These are phyloP conservation scores for Penicillium sp. DNA, from an alignment of 2,329 filamentous ascomycete species.

Conservation along the genomic window DNA sequence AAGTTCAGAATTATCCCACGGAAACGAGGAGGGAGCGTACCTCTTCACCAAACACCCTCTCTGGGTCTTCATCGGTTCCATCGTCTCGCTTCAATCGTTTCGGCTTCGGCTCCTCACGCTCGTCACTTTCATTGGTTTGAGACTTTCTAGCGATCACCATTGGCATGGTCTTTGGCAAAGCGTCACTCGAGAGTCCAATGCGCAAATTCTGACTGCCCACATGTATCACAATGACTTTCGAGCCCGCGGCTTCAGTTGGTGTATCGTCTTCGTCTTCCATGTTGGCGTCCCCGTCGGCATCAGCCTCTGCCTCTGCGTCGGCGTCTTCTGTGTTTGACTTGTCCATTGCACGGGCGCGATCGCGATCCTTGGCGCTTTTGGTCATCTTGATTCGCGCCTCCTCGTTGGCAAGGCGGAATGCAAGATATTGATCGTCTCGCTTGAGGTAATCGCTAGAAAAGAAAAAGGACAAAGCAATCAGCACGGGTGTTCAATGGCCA, in stretches of 20 bases:
- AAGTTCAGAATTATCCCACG: background rate
- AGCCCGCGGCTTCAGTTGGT: constrained; percentile 62
- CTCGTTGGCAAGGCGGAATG: constrained; percentile 80
- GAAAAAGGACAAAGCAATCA: constrained; percentile 7
- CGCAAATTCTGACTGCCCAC: constrained; percentile 91
- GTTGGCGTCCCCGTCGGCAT: constrained; percentile 48
- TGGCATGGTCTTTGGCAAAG: constrained; percentile 85
- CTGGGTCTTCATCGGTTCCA: constrained; percentile 47
- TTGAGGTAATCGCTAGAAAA: constrained; percentile 82
- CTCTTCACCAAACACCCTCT: constrained; percentile 85
- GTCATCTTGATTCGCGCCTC: constrained; percentile 77
- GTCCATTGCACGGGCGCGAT: constrained; percentile 73
- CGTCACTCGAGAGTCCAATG: constrained; percentile 92
- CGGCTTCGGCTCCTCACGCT: constrained; percentile 70
- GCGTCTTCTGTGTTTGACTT: constrained; percentile 53
- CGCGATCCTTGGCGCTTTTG: constrained; percentile 78
- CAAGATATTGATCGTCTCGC: constrained; percentile 91
- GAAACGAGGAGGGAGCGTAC: constrained; percentile 40
- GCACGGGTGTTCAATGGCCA: constrained; percentile 1
- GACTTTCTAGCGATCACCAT: constrained; percentile 84
- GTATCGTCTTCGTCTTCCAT: constrained; percentile 52
- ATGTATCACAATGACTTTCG: constrained; percentile 91
- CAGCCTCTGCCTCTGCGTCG: constrained; percentile 35
- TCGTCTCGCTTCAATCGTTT: constrained; percentile 58
- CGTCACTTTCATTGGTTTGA: constrained; percentile 72